Percentiles rank a stretch among this genome's conserved stretches.
Conservation (phyloP, 106 monocot species). For the Triglochin maritima region DNA sequence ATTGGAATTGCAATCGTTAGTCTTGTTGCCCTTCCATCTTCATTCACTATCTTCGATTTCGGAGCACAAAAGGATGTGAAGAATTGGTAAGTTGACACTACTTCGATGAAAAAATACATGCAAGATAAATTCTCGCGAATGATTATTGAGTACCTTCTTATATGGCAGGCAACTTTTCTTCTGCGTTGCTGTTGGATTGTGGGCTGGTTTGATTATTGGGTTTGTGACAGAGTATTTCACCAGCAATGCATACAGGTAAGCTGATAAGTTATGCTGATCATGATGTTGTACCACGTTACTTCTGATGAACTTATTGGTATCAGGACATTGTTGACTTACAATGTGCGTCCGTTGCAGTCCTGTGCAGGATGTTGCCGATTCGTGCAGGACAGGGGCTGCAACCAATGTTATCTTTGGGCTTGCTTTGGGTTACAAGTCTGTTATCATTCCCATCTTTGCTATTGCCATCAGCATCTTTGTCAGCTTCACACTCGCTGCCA, state of each 20-base stretch:
- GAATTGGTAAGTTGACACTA: constrained; percentile 8
- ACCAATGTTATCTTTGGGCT: constrained; percentile 27
- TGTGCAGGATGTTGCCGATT: constrained; percentile 28
- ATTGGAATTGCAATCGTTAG: constrained; percentile 18
- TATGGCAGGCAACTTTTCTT: constrained; percentile 17
- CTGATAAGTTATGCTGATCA: background rate
- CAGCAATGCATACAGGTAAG: constrained; percentile 21
- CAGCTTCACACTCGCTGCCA: constrained; percentile 23
- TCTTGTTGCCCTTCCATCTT: constrained; percentile 16
- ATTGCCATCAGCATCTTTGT: constrained; percentile 25
- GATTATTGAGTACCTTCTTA: background rate
- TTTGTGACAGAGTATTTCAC: constrained; percentile 28
- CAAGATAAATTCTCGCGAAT: background rate
- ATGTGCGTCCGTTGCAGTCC: constrained; percentile 6
- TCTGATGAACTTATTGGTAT: background rate
- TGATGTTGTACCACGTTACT: background rate
- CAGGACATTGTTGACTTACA: background rate
- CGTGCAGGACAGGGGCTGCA: constrained; percentile 26
- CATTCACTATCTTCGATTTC: constrained; percentile 22
- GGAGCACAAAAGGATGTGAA: constrained; percentile 18
- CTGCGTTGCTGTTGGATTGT: constrained; percentile 23
- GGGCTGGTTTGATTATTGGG: constrained; percentile 22
- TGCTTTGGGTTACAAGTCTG: constrained; percentile 24
- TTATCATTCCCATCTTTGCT: constrained; percentile 25
- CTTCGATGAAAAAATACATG: background rate